Evolutionary conservation across 1,139 yeast species (phyloP).

Genomic region (Debaryomyces subglobosus): DNA sequence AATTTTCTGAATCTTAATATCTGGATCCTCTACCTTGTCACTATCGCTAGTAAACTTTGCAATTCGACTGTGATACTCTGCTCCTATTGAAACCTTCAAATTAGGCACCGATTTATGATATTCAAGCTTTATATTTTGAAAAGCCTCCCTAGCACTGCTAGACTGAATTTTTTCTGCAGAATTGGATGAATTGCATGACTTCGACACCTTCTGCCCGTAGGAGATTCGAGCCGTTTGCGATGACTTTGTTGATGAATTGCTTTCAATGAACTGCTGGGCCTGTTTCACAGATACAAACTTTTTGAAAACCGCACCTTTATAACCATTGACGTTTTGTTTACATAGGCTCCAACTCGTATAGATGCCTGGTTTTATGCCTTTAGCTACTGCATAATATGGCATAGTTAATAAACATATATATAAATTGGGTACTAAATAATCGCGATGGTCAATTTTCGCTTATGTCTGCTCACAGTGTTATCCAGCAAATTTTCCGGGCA

Average conservation of each 20-base stretch:
- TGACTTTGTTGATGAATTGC: not conserved
- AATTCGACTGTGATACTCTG: constrained; percentile 1
- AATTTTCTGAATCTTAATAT: constrained; percentile 23
- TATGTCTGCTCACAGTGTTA: not conserved
- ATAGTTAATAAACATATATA: constrained; percentile 12
- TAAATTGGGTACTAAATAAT: not conserved
- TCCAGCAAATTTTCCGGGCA: not conserved
- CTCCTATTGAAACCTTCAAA: not conserved
- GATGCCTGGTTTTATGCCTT: constrained; percentile 57
- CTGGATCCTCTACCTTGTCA: not conserved
- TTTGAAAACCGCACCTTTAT: constrained; percentile 55
- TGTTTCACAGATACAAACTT: constrained; percentile 42
- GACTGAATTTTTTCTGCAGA: not conserved
- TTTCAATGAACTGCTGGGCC: constrained; percentile 12
- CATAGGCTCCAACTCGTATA: constrained; percentile 56
- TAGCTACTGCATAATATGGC: constrained; percentile 61
- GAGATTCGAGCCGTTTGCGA: not conserved
- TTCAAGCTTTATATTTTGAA: not conserved
- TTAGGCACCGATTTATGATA: constrained; percentile 2
- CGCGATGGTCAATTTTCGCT: constrained; percentile 5
- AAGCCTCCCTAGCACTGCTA: not conserved
- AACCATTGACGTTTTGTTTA: constrained; percentile 52
- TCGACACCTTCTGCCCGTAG: too few relatives aligned
- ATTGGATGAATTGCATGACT: not conserved
- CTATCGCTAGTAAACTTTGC: constrained; percentile 5